phyloP scores from a whole-genome alignment of 768 basidiomycete genomes.

The Mycena kentingensis region DNA sequence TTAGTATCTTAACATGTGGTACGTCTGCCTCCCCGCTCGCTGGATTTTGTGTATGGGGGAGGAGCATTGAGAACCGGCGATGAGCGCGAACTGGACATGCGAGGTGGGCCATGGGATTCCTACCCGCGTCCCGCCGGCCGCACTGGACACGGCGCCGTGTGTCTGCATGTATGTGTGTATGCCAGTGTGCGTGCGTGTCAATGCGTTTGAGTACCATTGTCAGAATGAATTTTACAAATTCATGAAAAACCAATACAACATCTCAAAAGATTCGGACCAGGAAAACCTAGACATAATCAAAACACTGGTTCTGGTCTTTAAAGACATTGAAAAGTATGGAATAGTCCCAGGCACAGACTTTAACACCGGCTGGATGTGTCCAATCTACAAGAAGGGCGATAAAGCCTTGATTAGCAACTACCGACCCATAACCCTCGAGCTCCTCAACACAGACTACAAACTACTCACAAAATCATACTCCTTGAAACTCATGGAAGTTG shows the following conservation, averaged over 20 bases:
- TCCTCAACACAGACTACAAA: constrained; percentile 11
- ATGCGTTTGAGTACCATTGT: too few relatives aligned
- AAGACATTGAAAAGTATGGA: constrained; percentile 1
- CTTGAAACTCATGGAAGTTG: constrained; percentile 10
- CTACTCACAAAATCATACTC: constrained; percentile 9
- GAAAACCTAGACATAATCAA: constrained; percentile 16
- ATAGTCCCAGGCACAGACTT: constrained; percentile 4
- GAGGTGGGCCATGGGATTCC: too few relatives aligned
- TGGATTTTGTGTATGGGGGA: too few relatives aligned
- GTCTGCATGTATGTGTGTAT: too few relatives aligned
- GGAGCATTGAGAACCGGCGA: too few relatives aligned
- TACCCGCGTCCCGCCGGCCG: too few relatives aligned
- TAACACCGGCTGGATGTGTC: constrained; percentile 15
- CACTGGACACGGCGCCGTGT: too few relatives aligned
- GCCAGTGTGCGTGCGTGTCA: too few relatives aligned
- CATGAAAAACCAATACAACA: neutral
- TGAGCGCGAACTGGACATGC: too few relatives aligned
- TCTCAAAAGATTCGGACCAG: neutral
- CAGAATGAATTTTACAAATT: constrained; percentile 22
- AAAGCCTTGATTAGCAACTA: neutral
- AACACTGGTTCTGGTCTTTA: neutral
- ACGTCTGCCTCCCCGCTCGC: too few relatives aligned
- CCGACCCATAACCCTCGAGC: constrained; percentile 6
- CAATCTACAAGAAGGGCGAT: constrained; percentile 13
- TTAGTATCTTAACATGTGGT: too few relatives aligned